A percentile compares a stretch with the other conserved stretches of the same genome.
Conservation (phyloP, 768 basidiomycete species). For the Pleurotus djamor region DNA sequence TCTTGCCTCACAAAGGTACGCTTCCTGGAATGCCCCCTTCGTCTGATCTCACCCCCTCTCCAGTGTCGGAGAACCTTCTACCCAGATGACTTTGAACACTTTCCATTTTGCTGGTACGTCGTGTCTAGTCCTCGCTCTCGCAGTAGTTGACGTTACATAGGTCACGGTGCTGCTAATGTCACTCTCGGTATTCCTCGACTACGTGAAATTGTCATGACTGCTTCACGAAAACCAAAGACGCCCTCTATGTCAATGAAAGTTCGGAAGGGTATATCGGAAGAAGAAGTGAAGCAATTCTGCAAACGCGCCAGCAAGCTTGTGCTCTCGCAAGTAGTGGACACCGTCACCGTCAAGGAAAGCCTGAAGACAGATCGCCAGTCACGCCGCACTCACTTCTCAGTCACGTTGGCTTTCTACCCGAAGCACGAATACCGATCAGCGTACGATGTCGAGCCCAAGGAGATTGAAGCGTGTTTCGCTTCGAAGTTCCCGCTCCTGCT, state of each 20-base stretch:
- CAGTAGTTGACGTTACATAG: slow-evolving; percentile 33
- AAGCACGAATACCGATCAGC: slow-evolving; percentile 79
- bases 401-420: slow-evolving; percentile 86
- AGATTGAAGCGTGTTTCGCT: slow-evolving; percentile 73
- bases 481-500: slow-evolving; percentile 75
- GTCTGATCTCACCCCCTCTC: slow-evolving; percentile 1
- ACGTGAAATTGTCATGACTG: slow-evolving; percentile 99
- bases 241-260: slow-evolving; percentile 94
- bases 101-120: slow-evolving; percentile 95
- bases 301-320: slow-evolving; percentile 84
- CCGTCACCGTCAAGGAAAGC: slow-evolving; percentile 77
- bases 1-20: slow-evolving; percentile 94
- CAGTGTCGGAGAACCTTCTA: slow-evolving; percentile 98
- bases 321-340: slow-evolving; percentile 86
- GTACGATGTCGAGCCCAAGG: slow-evolving; percentile 70
- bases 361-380: slow-evolving; percentile 64
- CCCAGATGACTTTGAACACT: slow-evolving; percentile 99
- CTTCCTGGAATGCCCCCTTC: slow-evolving; percentile 5
- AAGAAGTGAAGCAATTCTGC: slow-evolving; percentile 76
- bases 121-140: background rate
- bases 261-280: slow-evolving; percentile 43
- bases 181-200: slow-evolving; percentile 98
- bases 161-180: slow-evolving; percentile 98
- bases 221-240: slow-evolving; percentile 92
- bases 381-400: slow-evolving; percentile 76